Evolutionary conservation across 306 rosid genomes (phyloP).

Genomic region (Purshia tridentata): DNA sequence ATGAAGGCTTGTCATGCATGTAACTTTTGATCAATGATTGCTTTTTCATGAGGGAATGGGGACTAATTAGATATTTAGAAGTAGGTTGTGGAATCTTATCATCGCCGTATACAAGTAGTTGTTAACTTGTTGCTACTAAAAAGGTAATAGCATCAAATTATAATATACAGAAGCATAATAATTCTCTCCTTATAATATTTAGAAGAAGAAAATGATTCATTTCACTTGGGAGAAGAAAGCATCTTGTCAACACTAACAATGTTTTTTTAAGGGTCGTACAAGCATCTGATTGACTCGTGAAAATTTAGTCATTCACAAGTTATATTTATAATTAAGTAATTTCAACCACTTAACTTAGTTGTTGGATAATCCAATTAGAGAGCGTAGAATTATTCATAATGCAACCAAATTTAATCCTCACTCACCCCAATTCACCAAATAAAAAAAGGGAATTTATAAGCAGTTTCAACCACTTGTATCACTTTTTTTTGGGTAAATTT

Average conservation of each 20-base stretch:
- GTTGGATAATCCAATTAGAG: too few relatives aligned
- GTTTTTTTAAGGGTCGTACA: not conserved
- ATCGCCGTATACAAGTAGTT: not conserved
- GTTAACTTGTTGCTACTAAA: not conserved
- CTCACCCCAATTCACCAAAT: too few relatives aligned
- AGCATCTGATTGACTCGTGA: not conserved
- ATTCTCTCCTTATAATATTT: not conserved
- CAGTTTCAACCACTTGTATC: too few relatives aligned
- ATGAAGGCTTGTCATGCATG: too few relatives aligned
- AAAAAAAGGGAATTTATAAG: too few relatives aligned
- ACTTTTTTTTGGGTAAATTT: too few relatives aligned
- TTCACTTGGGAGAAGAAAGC: slow-evolving; percentile 14
- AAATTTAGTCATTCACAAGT: not conserved
- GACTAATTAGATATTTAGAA: not conserved
- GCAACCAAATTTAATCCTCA: too few relatives aligned
- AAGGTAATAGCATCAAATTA: not conserved
- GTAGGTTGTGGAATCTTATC: not conserved
- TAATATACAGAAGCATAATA: not conserved
- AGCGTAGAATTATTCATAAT: too few relatives aligned
- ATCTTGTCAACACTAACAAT: not conserved
- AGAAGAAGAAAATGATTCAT: slow-evolving; percentile 5
- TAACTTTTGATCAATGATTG: not conserved
- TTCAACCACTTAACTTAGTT: not conserved
- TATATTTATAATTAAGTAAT: not conserved
- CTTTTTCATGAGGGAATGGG: not conserved